Conservation (phyloP, 768 basidiomycete species). For the Pleurotus djamor region DNA sequence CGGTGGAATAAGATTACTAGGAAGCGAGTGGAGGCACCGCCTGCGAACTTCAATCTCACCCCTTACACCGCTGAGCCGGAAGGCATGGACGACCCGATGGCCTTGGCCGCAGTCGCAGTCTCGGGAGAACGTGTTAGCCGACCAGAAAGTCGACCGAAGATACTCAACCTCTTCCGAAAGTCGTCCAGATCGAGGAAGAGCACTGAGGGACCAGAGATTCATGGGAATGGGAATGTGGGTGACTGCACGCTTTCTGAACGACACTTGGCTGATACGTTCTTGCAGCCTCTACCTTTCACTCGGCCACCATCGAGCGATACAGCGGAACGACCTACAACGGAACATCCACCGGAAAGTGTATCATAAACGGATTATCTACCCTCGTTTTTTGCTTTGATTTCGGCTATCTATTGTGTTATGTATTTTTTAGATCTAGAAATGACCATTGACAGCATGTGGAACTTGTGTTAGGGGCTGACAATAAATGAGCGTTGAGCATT, state of each 20-base stretch:
- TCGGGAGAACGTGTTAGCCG: neutral
- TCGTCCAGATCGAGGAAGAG: constrained; percentile 10
- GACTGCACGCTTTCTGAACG: no score
- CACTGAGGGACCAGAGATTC: neutral
- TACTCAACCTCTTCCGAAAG: constrained; percentile 20
- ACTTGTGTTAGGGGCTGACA: no score
- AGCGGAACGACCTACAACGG: neutral
- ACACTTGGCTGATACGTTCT: no score
- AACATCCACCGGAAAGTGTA: neutral
- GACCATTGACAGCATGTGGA: no score
- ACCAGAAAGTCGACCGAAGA: constrained; percentile 4
- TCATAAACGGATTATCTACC: neutral
- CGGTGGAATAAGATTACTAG: constrained; percentile 12
- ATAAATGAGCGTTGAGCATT: no score
- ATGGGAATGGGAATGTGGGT: no score
- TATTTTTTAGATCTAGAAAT: neutral
- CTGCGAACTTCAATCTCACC: constrained; percentile 6
- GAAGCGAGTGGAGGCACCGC: constrained; percentile 9
- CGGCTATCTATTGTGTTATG: neutral
- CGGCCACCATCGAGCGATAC: neutral
- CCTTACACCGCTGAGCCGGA: constrained; percentile 13
- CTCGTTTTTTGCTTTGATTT: neutral
- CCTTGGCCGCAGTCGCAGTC: neutral
- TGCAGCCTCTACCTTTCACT: neutral
- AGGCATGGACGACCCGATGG: neutral